phyloP scores from a whole-genome alignment of 768 basidiomycete species.

The Mycena galericulata region DNA sequence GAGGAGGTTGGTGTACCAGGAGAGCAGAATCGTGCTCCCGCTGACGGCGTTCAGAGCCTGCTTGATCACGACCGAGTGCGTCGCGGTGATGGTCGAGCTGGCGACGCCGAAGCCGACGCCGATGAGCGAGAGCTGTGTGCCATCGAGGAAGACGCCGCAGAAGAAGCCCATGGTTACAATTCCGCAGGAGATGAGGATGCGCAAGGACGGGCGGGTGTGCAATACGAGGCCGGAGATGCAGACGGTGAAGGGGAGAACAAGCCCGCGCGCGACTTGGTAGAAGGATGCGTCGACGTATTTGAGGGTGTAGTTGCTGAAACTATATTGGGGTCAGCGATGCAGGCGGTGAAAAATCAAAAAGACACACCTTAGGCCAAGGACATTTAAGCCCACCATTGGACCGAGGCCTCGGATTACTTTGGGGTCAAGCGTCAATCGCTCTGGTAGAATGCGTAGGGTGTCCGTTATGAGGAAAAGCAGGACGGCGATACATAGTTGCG shows the following conservation, averaged over 20 bases:
- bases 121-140: slow-evolving; percentile 63
- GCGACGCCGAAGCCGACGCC: slow-evolving; percentile 87
- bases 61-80: slow-evolving; percentile 96
- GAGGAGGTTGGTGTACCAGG: slow-evolving; percentile 92
- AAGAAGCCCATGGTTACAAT: slow-evolving; percentile 95
- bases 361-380: slow-evolving; percentile 83
- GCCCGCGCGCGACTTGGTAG: slow-evolving; percentile 94
- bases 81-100: slow-evolving; percentile 87
- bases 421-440: slow-evolving; percentile 74
- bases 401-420: slow-evolving; percentile 77
- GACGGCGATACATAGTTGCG: slow-evolving; percentile 85
- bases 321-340: slow-evolving; percentile 42
- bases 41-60: slow-evolving; percentile 82
- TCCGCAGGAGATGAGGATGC: slow-evolving; percentile 79
- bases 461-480: slow-evolving; percentile 77
- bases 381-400: slow-evolving; percentile 81
- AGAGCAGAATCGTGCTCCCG: slow-evolving; percentile 86
- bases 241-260: slow-evolving; percentile 95
- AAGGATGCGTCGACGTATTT: slow-evolving; percentile 96
- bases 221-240: slow-evolving; percentile 86
- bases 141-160: slow-evolving; percentile 86
- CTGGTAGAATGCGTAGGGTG: slow-evolving; percentile 70
- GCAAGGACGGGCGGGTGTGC: slow-evolving; percentile 78
- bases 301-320: slow-evolving; percentile 90
- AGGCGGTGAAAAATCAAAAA: neutral